Conservation (phyloP, 768 basidiomycete genomes). For the Lentinula raphanica region DNA sequence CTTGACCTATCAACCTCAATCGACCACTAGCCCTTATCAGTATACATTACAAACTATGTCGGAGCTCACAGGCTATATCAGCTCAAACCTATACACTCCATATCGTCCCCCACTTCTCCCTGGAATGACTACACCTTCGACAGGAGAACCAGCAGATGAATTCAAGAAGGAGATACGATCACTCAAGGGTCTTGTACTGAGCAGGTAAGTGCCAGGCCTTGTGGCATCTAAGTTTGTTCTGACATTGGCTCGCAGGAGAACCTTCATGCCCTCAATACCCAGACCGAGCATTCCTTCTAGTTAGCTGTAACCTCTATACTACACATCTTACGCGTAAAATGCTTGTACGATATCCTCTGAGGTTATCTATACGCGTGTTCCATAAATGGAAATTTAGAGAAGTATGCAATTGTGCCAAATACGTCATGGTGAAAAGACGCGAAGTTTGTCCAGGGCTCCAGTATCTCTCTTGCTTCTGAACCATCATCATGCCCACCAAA, state of each 20-base stretch:
- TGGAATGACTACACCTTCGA: conserved; percentile 14
- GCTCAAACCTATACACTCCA: conserved; percentile 62
- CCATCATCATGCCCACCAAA: conserved; percentile 35
- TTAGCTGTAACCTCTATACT: background rate
- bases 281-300: background rate
- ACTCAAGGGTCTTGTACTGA: conserved; percentile 74
- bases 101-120: conserved; percentile 29
- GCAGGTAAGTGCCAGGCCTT: conserved; percentile 44
- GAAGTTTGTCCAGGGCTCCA: background rate
- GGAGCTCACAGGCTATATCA: conserved; percentile 76
- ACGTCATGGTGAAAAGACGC: conserved; percentile 5
- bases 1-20: conserved; percentile 25
- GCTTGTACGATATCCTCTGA: no score
- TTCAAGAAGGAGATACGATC: conserved; percentile 69
- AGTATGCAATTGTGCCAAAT: background rate
- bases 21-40: conserved; percentile 40
- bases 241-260: conserved; percentile 14
- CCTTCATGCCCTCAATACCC: conserved; percentile 23
- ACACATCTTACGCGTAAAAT: background rate
- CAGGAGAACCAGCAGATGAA: conserved; percentile 57
- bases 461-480: conserved; percentile 11
- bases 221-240: background rate
- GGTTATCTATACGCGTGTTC: background rate
- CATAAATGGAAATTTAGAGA: background rate
- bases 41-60: conserved; percentile 61